Evolutionary conservation across 2,329 filamentous ascomycete genomes (phyloP), one percentile per base, ranked within the genome.

Genomic region (Hirsutella rhossiliensis): DNA sequence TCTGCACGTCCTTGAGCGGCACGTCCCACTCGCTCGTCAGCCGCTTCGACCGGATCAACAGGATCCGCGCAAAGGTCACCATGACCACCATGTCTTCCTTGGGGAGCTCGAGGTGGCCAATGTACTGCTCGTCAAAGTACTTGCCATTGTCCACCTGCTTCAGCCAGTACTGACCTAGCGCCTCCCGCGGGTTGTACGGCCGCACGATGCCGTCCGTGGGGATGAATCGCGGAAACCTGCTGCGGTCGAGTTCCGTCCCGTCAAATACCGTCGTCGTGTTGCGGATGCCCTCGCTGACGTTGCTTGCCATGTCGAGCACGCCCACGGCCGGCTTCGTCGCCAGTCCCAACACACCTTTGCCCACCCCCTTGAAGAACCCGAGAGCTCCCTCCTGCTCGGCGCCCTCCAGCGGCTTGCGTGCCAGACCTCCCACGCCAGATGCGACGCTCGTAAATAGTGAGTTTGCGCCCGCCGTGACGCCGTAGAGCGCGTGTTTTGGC

Each of bases 181-280:
- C 89, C 69, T 98, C 92, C 40, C 92, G 86, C 59, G 94, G 86
- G 45, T 82, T 89, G 70, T 95, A 98, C 0, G 92, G 89, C 3
- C 90, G 83, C 30, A 98, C 89, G 47, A 98, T 86, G 36, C 92
- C 92, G 60, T 98, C 90, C 37, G 82, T 78, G 15, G 87, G 86
- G 48, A 98, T 87, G 67, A 94, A 96, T 17, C 92, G 84, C 6
- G 89, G 85, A 42, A 94, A 76, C n/a, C 92, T 86, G 20, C 95
- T 88, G 41, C 92, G 87, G 55, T 98, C 94, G 7, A 98, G 80
- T 43, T 94, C 92, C 47, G 90, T 84, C 23, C 86, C 85, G 57
- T 98, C 92, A 61, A 98, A 98, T 18, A 98, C 92, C 0, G 92
- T 98, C 1, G 94, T 98, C 0, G 92, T 98, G 66, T 98, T 98